phyloP scores from a whole-genome alignment of 352 stramenopile genomes.

The Phytophthora macrochlamydospora region DNA sequence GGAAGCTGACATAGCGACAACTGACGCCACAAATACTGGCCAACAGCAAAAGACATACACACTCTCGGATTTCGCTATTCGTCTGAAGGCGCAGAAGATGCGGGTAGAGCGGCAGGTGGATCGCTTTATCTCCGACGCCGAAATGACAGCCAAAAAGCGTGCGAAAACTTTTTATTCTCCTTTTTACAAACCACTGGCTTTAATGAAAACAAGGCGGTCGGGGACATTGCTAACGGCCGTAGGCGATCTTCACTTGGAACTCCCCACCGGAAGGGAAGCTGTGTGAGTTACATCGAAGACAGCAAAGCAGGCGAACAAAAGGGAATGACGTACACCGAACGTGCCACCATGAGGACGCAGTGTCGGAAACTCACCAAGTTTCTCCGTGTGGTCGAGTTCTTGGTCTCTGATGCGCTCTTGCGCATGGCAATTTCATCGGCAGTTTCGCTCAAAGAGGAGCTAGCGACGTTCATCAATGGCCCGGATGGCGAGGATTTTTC shows the following conservation, averaged over 20 bases:
- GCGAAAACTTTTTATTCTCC: conserved; percentile 61
- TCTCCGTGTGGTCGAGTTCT: conserved; percentile 92
- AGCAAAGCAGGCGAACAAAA: conserved; percentile 32
- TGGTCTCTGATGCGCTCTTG: conserved; percentile 81
- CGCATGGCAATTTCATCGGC: conserved; percentile 71
- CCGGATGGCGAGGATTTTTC: conserved; percentile 5
- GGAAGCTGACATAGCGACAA: background rate
- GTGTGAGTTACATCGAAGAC: conserved; percentile 1
- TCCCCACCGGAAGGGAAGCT: conserved; percentile 22
- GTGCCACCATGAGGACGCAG: conserved; percentile 89
- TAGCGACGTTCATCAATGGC: conserved; percentile 46
- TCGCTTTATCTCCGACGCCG: conserved; percentile 58
- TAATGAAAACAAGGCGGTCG: conserved; percentile 33
- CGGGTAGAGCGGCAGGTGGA: conserved; percentile 62
- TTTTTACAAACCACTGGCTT: conserved; percentile 67
- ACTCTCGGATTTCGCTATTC: conserved; percentile 80
- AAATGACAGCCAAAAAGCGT: conserved; percentile 70
- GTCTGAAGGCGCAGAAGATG: conserved; percentile 74
- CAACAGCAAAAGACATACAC: conserved; percentile 66
- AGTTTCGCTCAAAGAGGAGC: conserved; percentile 40
- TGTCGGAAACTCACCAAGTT: conserved; percentile 93
- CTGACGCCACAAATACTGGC: background rate
- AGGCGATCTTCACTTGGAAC: conserved; percentile 19
- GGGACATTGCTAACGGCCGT: background rate
- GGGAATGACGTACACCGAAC: conserved; percentile 95